Evolutionary conservation across 441 rosid species (phyloP).

Genomic region (Lepidium campestre): DNA sequence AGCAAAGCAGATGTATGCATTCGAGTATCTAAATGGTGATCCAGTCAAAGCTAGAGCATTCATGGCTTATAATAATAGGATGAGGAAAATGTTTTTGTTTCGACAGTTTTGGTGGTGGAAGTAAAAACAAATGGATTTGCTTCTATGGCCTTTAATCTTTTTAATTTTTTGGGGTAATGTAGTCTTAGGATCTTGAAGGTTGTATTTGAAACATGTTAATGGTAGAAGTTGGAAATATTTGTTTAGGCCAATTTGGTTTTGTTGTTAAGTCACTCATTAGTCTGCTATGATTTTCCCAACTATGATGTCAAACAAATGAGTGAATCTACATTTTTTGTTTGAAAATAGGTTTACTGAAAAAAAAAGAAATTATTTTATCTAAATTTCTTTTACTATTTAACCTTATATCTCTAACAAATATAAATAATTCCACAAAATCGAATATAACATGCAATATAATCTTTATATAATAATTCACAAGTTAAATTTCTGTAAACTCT

Average conservation of each 20-base stretch:
- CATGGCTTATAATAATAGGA: slow-evolving; percentile 64
- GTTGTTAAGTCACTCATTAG: background rate
- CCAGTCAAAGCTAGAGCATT: slow-evolving; percentile 87
- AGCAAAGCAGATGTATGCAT: slow-evolving; percentile 85
- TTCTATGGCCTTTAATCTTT: background rate
- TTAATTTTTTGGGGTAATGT: background rate
- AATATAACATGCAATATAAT: no score
- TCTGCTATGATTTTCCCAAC: no score
- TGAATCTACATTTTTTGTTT: no score
- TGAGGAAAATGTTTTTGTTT: slow-evolving; percentile 69
- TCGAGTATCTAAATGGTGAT: slow-evolving; percentile 76
- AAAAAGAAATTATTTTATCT: no score
- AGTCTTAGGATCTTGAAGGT: background rate
- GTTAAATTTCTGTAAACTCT: no score
- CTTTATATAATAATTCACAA: no score
- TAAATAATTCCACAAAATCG: no score
- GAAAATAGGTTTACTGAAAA: no score
- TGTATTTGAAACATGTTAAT: slow-evolving; percentile 7
- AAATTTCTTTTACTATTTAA: no score
- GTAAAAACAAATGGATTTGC: slow-evolving; percentile 20
- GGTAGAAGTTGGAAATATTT: background rate
- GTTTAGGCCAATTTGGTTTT: background rate
- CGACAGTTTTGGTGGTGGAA: slow-evolving; percentile 97
- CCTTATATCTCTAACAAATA: no score
- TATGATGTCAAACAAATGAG: no score